Conservation (phyloP, 768 basidiomycete species). For the Lanmaoa rubissima region DNA sequence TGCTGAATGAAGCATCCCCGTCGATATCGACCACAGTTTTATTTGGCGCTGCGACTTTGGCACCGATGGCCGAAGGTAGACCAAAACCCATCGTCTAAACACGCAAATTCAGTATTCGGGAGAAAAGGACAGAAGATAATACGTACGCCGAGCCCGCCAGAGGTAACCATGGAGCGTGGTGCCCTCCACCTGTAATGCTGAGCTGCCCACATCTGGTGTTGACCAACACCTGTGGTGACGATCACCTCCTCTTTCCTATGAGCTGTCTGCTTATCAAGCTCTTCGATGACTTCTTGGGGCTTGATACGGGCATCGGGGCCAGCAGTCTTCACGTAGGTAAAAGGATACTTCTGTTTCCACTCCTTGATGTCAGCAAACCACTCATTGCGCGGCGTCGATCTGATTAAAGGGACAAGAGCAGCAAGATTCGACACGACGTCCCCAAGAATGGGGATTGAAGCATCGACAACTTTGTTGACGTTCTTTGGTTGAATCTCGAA, state of each 20-base stretch:
- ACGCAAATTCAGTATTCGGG: not conserved
- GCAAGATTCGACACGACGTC: conserved; percentile 86
- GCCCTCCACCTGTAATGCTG: conserved; percentile 90
- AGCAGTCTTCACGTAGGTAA: conserved; percentile 70
- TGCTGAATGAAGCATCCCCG: conserved; percentile 97
- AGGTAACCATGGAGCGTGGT: conserved; percentile 87
- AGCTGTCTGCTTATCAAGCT: conserved; percentile 77
- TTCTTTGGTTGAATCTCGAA: conserved; percentile 99
- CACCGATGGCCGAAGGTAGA: conserved; percentile 90
- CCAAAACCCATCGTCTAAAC: conserved; percentile 96
- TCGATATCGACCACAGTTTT: conserved; percentile 97
- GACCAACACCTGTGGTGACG: conserved; percentile 93
- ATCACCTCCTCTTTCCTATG: conserved; percentile 85
- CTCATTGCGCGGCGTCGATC: conserved; percentile 55
- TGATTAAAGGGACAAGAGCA: conserved; percentile 77
- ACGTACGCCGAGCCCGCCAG: conserved; percentile 90
- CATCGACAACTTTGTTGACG: conserved; percentile 97
- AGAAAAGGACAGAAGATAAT: not conserved
- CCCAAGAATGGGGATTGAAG: conserved; percentile 89
- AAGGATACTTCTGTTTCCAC: conserved; percentile 91
- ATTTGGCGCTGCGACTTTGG: conserved; percentile 92
- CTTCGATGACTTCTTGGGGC: conserved; percentile 96
- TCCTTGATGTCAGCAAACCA: conserved; percentile 83
- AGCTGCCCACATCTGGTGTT: conserved; percentile 99
- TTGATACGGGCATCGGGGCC: conserved; percentile 71